Base-by-base conservation (phyloP, 2,329 filamentous ascomycete species). In the Fusarium sp. region DNA sequence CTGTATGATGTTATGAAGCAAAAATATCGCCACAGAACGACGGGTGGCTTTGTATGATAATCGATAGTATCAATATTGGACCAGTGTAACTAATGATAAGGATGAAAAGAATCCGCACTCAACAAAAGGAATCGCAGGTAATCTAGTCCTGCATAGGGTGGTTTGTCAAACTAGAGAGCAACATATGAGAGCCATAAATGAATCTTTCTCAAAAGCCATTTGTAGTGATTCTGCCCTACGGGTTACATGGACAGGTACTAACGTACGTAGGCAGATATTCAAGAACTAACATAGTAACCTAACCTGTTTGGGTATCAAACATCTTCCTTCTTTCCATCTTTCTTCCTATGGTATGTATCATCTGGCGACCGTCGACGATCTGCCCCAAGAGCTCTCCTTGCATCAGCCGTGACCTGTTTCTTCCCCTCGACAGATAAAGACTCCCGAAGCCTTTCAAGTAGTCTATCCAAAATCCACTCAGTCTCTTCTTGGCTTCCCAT, bases 381-480 rank as follows among this genome's bases (percentile, higher is more conserved):
- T 28, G 63, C 63, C 7, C 72, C 57, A 8, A 73, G 58, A 13
- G 63, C 63, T 33, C 14, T 56, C 47, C 63, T 69, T 14, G 51
- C 49, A 44, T 57, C 60, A 41, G 63, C 33, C 18, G 44, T 71
- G 17, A 65, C 20, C 44, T 78, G 63, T 9, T 64, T 66, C 45
- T 58, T 73, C 7, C 74, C 74, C 45, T 77, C 77, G 10, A 49
- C 36, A 9, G 77, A 72, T 17, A 83, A 64, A 11, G 77, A 81
- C 70, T 82, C 80, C 26, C 79, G 77, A 42, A 95, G 83, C 66
- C 83, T 87, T 58, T 85, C 84, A 69, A 88, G 87, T 58, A 95
- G 80, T 68, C 89, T 86, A 68, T 94, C 90, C 45, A 94, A 80
- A 41, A 95, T 89, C 93, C 93, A 95, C 79, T 94, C 89, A 20